Evolutionary conservation across 106 monocot genomes (phyloP).

Genomic region (Platanthera guangdongensis): DNA sequence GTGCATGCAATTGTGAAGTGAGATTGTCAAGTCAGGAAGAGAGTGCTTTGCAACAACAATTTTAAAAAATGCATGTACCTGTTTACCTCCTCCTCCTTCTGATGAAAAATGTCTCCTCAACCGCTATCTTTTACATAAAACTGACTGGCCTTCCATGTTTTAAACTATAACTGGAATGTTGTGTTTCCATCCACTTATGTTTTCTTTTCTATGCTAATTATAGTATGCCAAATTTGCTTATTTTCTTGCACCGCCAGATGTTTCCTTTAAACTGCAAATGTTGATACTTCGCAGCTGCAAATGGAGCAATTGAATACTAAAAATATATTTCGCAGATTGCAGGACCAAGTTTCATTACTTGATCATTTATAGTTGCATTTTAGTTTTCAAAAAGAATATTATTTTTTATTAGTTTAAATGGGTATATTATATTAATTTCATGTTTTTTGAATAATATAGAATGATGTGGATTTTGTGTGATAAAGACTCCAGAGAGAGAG

Average conservation of each 20-base stretch:
- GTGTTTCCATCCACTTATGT: background rate
- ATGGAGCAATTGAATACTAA: background rate
- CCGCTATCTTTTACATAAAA: background rate
- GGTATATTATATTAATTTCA: no score
- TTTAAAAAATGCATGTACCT: background rate
- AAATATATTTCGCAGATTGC: no score
- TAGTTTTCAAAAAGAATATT: no score
- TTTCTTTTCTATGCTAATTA: background rate
- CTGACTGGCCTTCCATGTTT: background rate
- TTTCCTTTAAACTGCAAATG: background rate
- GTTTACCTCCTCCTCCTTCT: background rate
- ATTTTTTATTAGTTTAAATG: no score
- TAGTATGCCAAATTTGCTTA: background rate
- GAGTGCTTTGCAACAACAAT: no score
- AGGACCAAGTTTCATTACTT: no score
- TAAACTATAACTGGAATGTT: background rate
- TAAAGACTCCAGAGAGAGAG: no score
- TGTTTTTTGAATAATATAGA: no score
- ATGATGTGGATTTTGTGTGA: no score
- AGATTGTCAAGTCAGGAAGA: no score
- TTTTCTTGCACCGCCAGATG: background rate
- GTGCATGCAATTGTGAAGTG: no score
- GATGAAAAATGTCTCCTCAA: background rate
- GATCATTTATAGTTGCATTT: no score
- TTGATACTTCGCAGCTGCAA: conserved; percentile 1